Percentiles rank a stretch among this genome's conserved stretches.
Conservation (phyloP, 768 basidiomycete species). For the Amanita molliuscula region DNA sequence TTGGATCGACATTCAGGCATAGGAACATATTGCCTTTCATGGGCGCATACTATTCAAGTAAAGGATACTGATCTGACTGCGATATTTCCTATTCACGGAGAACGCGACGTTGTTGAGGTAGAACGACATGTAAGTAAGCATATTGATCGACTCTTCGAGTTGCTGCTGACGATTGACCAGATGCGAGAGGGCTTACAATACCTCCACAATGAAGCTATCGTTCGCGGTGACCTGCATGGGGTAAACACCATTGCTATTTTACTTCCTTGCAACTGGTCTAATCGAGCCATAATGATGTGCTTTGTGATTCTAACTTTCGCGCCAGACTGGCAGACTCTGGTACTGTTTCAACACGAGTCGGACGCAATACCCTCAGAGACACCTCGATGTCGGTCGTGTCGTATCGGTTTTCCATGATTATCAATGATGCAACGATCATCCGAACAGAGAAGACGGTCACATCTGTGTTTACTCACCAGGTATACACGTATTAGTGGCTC, state of each 20-base stretch:
- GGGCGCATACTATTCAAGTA: not conserved
- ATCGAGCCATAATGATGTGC: not conserved
- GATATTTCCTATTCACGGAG: not conserved
- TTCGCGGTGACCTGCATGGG: not conserved
- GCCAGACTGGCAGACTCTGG: slow-evolving; percentile 1
- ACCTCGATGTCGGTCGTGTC: not conserved
- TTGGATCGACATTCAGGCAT: not conserved
- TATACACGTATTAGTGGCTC: not conserved
- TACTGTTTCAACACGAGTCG: not conserved
- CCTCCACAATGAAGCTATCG: not conserved
- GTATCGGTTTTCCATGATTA: not conserved
- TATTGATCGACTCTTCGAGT: not conserved
- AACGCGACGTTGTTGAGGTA: not conserved
- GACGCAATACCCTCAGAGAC: not conserved
- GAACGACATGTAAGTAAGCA: not conserved
- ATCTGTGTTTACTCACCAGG: not conserved
- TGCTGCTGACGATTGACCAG: not conserved
- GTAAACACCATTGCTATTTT: not conserved
- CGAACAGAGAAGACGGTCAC: not conserved
- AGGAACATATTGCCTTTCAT: not conserved
- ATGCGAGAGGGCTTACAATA: not conserved
- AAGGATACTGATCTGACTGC: not conserved
- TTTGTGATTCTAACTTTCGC: not conserved
- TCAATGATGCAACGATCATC: not conserved
- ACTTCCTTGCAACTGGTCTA: not conserved